Evolutionary conservation across 192 early-diverging fungal genomes (phyloP).

Genomic region (Backusella mclennaniae): DNA sequence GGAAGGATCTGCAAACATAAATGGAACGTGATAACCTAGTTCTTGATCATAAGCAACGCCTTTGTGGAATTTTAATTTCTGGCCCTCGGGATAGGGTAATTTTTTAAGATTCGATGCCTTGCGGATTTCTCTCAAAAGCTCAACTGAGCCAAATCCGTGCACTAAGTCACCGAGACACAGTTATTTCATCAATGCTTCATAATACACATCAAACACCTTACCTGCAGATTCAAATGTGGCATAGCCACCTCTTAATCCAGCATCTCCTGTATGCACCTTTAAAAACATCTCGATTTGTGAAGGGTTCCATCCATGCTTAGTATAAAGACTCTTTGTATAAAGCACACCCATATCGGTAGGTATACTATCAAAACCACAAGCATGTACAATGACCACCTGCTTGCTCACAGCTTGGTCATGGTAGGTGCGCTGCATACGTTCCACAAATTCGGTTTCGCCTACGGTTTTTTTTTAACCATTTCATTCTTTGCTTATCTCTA

Average conservation of each 20-base stretch:
- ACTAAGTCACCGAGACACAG: conserved; percentile 24
- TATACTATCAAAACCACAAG: conserved; percentile 60
- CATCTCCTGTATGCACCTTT: conserved; percentile 40
- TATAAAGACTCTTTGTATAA: conserved; percentile 53
- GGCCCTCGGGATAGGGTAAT: conserved; percentile 46
- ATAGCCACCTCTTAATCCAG: conserved; percentile 53
- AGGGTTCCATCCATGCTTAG: conserved; percentile 36
- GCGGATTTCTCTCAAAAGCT: conserved; percentile 44
- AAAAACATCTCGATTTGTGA: conserved; percentile 64
- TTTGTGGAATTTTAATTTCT: conserved; percentile 44
- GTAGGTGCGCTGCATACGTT: conserved; percentile 58
- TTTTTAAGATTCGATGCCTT: conserved; percentile 37
- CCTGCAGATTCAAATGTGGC: conserved; percentile 66
- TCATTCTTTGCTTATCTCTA: not conserved
- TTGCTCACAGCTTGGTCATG: conserved; percentile 47
- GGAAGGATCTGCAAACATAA: conserved; percentile 52
- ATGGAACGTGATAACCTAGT: conserved; percentile 50
- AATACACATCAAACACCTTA: conserved; percentile 13
- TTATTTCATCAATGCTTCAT: not conserved
- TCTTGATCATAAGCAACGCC: conserved; percentile 45
- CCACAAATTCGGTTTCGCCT: conserved; percentile 68
- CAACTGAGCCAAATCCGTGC: conserved; percentile 43
- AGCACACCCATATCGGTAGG: conserved; percentile 67
- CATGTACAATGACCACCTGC: conserved; percentile 55
- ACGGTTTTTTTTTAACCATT: not conserved